These are phyloP conservation scores for Capronia epimyces DNA, from an alignment of 2,329 filamentous ascomycete genomes.

Conservation along the genomic window DNA sequence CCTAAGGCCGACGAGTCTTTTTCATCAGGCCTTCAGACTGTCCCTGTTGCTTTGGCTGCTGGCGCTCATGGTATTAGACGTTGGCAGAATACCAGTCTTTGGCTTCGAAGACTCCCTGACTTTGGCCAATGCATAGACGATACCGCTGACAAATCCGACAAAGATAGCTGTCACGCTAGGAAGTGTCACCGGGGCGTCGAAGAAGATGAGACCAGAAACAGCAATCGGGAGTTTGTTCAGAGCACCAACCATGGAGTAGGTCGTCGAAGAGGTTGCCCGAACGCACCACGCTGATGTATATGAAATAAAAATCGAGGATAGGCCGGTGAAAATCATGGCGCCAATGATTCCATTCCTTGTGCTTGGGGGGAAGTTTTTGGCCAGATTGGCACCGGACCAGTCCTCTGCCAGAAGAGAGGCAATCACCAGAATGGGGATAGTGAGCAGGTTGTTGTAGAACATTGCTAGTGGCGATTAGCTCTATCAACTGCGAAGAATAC, in stretches of 20 bases:
- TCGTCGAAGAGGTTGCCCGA: slow-evolving; percentile 92
- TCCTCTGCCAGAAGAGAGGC: slow-evolving; percentile 81
- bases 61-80: slow-evolving; percentile 70
- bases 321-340: slow-evolving; percentile 89
- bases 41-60: slow-evolving; percentile 89
- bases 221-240: slow-evolving; percentile 98
- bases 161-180: slow-evolving; percentile 87
- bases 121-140: slow-evolving; percentile 85
- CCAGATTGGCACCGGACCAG: slow-evolving; percentile 81
- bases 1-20: neutral
- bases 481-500: neutral
- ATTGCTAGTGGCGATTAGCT: slow-evolving; percentile 61
- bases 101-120: slow-evolving; percentile 67
- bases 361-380: slow-evolving; percentile 80
- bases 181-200: slow-evolving; percentile 86
- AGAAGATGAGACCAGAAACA: slow-evolving; percentile 87
- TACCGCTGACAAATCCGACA: slow-evolving; percentile 83
- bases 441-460: slow-evolving; percentile 99
- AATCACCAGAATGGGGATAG: slow-evolving; percentile 82
- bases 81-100: slow-evolving; percentile 63
- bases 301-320: slow-evolving; percentile 96
- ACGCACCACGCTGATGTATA: slow-evolving; percentile 99
- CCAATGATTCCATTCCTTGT: slow-evolving; percentile 72
- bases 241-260: slow-evolving; percentile 97
- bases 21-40: slow-evolving; percentile 61